Percentiles rank a stretch among this genome's conserved stretches.
Evolutionary conservation across 805 yeast genomes (phyloP).

Genomic region (Teunomyces stri): DNA sequence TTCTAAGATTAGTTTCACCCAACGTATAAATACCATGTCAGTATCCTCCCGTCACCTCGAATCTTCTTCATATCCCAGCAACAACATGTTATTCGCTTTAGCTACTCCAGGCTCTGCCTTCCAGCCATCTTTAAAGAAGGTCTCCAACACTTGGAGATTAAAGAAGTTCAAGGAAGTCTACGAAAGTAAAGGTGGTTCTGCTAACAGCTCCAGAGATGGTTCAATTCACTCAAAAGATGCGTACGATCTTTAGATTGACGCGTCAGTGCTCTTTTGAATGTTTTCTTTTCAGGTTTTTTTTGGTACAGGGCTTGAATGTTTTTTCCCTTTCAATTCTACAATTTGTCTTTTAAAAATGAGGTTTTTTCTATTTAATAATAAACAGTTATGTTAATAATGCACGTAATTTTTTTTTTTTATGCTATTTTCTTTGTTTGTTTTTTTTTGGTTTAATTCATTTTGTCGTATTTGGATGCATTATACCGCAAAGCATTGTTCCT

Average conservation of each 20-base stretch:
- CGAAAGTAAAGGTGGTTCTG: constrained; percentile 22
- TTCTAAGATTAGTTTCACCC: background rate
- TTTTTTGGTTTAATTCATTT: no score
- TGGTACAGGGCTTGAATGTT: background rate
- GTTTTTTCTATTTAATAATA: constrained; percentile 3
- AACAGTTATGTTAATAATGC: background rate
- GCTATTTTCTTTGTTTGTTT: background rate
- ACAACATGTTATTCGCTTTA: constrained; percentile 26
- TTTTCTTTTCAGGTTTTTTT: background rate
- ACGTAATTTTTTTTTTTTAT: background rate
- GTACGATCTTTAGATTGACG: background rate
- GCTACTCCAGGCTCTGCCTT: constrained; percentile 39
- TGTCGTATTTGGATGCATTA: no score
- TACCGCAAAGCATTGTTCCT: no score
- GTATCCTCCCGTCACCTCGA: background rate
- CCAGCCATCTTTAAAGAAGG: constrained; percentile 33
- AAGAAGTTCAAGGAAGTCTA: constrained; percentile 34
- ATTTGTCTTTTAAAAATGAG: background rate
- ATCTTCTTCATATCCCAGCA: background rate
- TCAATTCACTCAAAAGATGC: constrained; percentile 9
- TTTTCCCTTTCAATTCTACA: background rate
- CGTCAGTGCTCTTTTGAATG: background rate
- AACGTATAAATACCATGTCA: background rate
- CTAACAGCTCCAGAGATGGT: constrained; percentile 12
- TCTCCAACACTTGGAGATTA: constrained; percentile 36